phyloP scores from a whole-genome alignment of 768 basidiomycete species.

The Suillus discolor region DNA sequence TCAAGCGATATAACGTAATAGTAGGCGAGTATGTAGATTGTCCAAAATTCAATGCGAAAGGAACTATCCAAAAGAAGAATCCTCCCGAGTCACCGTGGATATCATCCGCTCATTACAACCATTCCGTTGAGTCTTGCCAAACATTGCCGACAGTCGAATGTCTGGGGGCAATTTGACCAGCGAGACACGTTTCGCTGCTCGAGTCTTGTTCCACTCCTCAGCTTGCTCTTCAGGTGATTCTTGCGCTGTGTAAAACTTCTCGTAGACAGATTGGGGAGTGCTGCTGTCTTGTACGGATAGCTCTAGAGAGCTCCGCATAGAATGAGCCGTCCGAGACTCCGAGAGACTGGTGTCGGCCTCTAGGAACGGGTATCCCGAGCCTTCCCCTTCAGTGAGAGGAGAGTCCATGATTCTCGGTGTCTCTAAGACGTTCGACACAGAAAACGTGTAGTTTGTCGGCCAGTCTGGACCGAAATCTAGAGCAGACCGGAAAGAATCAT shows the following conservation, averaged over 20 bases:
- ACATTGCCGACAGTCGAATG: constrained; percentile 32
- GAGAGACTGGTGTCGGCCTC: constrained; percentile 29
- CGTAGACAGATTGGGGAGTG: constrained; percentile 34
- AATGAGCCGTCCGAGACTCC: constrained; percentile 20
- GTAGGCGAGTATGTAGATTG: constrained; percentile 1
- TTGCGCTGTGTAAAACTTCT: constrained; percentile 46
- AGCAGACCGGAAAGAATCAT: constrained; percentile 72
- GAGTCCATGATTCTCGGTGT: constrained; percentile 38
- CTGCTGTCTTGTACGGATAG: constrained; percentile 15
- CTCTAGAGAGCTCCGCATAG: constrained; percentile 15
- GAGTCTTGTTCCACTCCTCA: constrained; percentile 88
- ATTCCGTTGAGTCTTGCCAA: constrained; percentile 19
- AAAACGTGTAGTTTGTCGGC: constrained; percentile 43
- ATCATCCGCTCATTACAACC: constrained; percentile 8
- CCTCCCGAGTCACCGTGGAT: constrained; percentile 6
- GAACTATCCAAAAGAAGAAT: constrained; percentile 3
- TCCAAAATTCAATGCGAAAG: not conserved
- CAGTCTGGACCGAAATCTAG: constrained; percentile 56
- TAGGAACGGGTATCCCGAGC: constrained; percentile 29
- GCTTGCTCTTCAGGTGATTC: constrained; percentile 67
- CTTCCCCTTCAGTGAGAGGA: constrained; percentile 29
- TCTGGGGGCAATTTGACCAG: constrained; percentile 72
- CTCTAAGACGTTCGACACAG: constrained; percentile 34
- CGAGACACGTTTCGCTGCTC: constrained; percentile 83
- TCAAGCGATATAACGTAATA: constrained; percentile 4